Conservation (phyloP, 768 basidiomycete genomes). For the Glaciozyma martinii region DNA sequence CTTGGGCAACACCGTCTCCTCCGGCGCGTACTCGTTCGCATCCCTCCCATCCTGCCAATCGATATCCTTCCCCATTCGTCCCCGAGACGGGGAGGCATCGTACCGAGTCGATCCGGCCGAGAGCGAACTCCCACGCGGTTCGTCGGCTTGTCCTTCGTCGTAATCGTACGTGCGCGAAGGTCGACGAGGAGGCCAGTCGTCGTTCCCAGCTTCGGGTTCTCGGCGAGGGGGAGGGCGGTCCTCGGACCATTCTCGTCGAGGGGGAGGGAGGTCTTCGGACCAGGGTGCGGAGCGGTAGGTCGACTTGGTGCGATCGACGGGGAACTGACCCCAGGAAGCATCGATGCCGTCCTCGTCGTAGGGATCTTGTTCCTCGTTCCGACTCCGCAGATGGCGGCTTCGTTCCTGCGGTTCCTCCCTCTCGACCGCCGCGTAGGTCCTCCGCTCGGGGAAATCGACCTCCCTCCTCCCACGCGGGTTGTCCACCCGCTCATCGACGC, state of each 20-base stretch:
- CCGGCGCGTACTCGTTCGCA: background rate
- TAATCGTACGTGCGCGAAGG: background rate
- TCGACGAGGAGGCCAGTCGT: background rate
- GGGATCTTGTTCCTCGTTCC: background rate
- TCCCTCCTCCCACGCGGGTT: background rate
- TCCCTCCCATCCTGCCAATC: no score
- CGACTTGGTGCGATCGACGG: background rate
- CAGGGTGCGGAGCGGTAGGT: no score
- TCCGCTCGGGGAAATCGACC: background rate
- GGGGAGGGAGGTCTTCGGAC: no score
- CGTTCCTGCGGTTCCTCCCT: no score
- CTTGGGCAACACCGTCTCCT: conserved; percentile 1
- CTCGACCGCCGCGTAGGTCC: no score
- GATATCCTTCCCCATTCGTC: no score
- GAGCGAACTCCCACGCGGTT: no score
- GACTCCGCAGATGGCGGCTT: no score
- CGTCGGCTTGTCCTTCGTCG: no score
- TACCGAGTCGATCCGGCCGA: no score
- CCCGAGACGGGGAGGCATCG: background rate
- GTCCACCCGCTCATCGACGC: background rate
- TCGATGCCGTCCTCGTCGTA: background rate
- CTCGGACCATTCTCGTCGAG: no score
- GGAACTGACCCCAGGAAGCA: background rate
- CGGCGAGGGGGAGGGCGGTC: no score
- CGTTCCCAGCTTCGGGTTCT: background rate